Percentiles rank a stretch among this genome's conserved stretches.
Evolutionary conservation across 23 red algal genomes (phyloP).

Genomic region (Cyanidioschyzon merolae): DNA sequence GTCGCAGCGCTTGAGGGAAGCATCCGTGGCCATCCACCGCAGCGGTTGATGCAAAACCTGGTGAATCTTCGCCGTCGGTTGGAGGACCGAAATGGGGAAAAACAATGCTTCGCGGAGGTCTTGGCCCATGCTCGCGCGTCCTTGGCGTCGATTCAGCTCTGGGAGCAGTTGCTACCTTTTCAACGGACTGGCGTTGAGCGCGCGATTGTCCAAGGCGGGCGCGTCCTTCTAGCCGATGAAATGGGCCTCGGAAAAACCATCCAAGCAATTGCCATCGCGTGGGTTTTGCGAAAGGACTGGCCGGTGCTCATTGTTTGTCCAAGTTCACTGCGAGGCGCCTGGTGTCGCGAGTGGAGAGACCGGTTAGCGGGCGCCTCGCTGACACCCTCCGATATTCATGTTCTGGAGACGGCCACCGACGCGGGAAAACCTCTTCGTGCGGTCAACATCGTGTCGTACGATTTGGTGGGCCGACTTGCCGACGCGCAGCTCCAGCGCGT

Average conservation of each 20-base stretch:
- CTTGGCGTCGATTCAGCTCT: not conserved
- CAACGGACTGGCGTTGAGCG: slow-evolving; percentile 1
- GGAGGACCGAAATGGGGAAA: not conserved
- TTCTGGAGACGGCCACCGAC: slow-evolving; percentile 53
- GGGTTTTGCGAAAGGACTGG: not conserved
- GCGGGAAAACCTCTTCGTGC: slow-evolving; percentile 21
- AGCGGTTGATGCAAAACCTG: not conserved
- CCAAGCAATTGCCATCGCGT: slow-evolving; percentile 57
- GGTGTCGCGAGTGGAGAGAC: not conserved
- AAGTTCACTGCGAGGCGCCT: not conserved
- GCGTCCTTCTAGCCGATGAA: slow-evolving; percentile 74
- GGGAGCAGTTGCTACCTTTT: not conserved
- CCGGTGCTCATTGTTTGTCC: slow-evolving; percentile 11
- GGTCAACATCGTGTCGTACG: slow-evolving; percentile 70
- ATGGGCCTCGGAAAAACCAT: slow-evolving; percentile 99
- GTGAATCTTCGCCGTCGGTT: not conserved
- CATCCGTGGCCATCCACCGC: not conserved
- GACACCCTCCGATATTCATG: slow-evolving; percentile 22
- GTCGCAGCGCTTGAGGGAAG: not conserved
- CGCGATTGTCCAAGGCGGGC: slow-evolving; percentile 1
- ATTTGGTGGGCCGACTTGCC: slow-evolving; percentile 42
- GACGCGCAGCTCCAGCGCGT: slow-evolving; percentile 12
- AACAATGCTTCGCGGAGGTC: not conserved
- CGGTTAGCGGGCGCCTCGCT: not conserved
- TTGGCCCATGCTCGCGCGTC: not conserved